These are phyloP conservation scores for Aspergillus brasiliensis DNA, from an alignment of 2,329 filamentous ascomycete genomes.

Conservation along the genomic window DNA sequence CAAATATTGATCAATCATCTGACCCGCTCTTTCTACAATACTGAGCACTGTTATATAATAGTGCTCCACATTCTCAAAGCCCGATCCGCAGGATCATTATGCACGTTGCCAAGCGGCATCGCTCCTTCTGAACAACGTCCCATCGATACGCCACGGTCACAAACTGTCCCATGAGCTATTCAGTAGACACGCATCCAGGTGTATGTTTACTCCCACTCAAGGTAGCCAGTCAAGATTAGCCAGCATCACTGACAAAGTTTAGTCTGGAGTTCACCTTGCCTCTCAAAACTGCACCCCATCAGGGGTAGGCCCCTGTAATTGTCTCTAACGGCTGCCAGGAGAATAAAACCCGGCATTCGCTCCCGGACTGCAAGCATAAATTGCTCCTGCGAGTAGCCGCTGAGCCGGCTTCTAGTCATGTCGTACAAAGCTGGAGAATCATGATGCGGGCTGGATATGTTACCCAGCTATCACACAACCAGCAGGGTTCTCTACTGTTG, in stretches of 20 bases:
- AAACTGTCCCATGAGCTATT: not conserved
- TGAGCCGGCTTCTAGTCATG: not conserved
- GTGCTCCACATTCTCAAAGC: too few species aligned
- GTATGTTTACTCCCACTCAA: too few species aligned
- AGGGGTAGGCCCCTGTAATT: too few species aligned
- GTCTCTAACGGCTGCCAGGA: not conserved
- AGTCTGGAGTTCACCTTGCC: too few species aligned
- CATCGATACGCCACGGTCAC: not conserved
- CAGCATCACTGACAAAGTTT: too few species aligned
- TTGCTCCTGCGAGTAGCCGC: not conserved
- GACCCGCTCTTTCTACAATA: too few species aligned
- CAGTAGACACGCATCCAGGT: accelerated
- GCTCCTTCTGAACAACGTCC: not conserved
- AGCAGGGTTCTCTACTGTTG: too few species aligned
- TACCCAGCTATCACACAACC: too few species aligned
- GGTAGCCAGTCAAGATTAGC: too few species aligned
- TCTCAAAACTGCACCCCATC: too few species aligned
- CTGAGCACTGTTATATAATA: accelerated
- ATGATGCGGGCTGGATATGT: too few species aligned
- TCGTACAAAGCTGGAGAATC: too few species aligned
- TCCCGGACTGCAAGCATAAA: not conserved
- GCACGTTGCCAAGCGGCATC: not conserved
- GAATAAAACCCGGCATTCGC: not conserved
- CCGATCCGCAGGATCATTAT: not conserved
- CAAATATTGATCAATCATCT: accelerated